Evolutionary conservation across 1,284 basidiomycete genomes (phyloP).

Genomic region (Melampsora occidentalis): DNA sequence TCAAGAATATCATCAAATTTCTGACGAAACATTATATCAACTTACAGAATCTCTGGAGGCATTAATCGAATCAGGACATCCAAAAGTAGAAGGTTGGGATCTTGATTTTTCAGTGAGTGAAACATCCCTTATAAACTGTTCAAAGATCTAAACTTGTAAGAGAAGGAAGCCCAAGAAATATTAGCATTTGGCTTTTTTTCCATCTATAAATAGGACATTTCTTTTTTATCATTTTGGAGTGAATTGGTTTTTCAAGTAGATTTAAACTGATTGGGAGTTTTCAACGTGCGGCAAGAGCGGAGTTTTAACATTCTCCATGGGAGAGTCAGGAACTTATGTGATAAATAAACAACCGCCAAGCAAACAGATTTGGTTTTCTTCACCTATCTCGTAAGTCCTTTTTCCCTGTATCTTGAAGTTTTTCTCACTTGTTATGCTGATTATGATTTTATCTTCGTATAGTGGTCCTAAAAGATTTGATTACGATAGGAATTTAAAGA

Average conservation of each 20-base stretch:
- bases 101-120: slow-evolving; percentile 37
- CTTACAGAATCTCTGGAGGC: slow-evolving; percentile 26
- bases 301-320: slow-evolving; percentile 36
- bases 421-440: background rate
- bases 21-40: slow-evolving; percentile 27
- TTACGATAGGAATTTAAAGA: slow-evolving; percentile 18
- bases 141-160: no score
- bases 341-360: slow-evolving; percentile 41
- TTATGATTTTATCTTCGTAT: background rate
- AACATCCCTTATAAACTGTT: background rate
- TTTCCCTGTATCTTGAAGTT: background rate
- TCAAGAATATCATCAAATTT: slow-evolving; percentile 42
- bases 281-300: slow-evolving; percentile 26
- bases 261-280: background rate
- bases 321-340: slow-evolving; percentile 27
- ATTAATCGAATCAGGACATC: slow-evolving; percentile 32
- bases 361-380: slow-evolving; percentile 43
- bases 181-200: background rate
- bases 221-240: no score
- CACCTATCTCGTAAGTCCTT: slow-evolving; percentile 35
- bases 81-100: slow-evolving; percentile 36
- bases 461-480: slow-evolving; percentile 43
- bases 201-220: background rate
- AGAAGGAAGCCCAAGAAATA: background rate
- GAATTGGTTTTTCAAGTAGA: no score